Base-by-base conservation (phyloP, 225 moss, liverwort and hornwort species). In the Rhytidiadelphus loreus region DNA sequence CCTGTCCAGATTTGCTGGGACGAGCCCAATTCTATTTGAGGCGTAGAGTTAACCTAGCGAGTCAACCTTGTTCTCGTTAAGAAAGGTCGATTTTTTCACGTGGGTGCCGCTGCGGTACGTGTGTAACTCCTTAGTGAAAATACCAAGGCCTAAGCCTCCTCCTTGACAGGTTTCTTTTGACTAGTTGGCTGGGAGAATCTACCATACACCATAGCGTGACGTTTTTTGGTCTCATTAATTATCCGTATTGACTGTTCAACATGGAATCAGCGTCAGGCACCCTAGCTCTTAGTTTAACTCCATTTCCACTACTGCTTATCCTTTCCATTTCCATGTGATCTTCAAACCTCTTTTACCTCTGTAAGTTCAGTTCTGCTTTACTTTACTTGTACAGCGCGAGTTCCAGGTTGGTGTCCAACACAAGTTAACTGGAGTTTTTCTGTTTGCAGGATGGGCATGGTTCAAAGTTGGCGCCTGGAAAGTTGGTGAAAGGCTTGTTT, bases 391-490 rank as follows among this genome's bases (percentile, higher is more conserved):
- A 55, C 25, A 64, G 83, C 83, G 83, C 29, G 75, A 74, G 74
- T 83, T 33, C 20, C 43, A 35, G 32, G 64, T 37, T 83, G 58
- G 57, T 77, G 68, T 59, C 59, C 30, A 35, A 77, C 65, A 44
- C 37, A 26, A 29, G 57, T 77, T 88, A 68, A 88, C n/a, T 88
- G 80, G 66, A 86, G 52, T 86, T 78, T 33, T 85, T 39, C 25
- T 90, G 80, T 46, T 84, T 88, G 93, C 95, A 98, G 98, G 96
- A 96, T 91, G 97, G 94, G 41, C 90, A 92, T 86, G 92, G 93
- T 56, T 95, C 88, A 46, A 97, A 94, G 77, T 91, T 97, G 92
- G 97, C 96, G 85, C 96, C 95, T 82, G 95, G 91, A 77, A 97
- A 96, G 93, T 85, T 96, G 83, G 94, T 98, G 88, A 88, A 90